Base-by-base conservation (phyloP, 1,284 basidiomycete genomes). In the Ceratobasidium sp. region DNA sequence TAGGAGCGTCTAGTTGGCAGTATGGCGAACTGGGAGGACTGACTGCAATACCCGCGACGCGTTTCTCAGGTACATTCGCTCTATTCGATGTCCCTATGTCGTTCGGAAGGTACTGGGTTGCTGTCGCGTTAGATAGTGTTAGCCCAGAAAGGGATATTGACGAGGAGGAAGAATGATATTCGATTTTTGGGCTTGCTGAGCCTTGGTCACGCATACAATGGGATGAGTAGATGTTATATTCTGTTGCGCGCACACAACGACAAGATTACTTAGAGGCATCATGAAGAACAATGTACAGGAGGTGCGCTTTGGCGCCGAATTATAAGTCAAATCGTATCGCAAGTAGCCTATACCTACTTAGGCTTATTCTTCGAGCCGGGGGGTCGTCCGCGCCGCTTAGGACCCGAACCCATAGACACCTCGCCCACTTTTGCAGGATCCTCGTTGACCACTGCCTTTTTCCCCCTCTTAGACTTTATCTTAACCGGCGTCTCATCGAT, bases 81-180 rank as follows among this genome's bases (percentile, higher is more conserved):
- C 22, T 62, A 1, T 72, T 72, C 44, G 56, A 60, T 29, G 24
- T 72, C 2, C 17, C 45, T 14, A 72, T 51, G 56, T 48, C 29
- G 1, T 36, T 50, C 41, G 44, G 41, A 6, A 47, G 57, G 9
- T 72, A 60, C 31, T 72, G 69, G 69, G 33, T 72, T 14, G 36
- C 57, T 14, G 29, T 41, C 33, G 50, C 47, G 19, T 48, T 66
- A 8, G 64, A 66, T 53, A 54, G 19, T 14, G 19, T 54, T 8
- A n/a, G 29, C 15, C 48, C 48, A 14, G 48, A 53, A 41, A 14
- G 45, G 8, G 45, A 63, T 47, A 15, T 24, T 19, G 63, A 53
- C 19, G n/a, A 54, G 19, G 56, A n/a, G 1, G 56, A 31, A 3
- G 33, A 59, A 41, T 41, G 36, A 41, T n/a, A n/a, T 41, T 41